Conservation (phyloP, 345 rosid genomes). For the Eucalyptus erythrocorys region DNA sequence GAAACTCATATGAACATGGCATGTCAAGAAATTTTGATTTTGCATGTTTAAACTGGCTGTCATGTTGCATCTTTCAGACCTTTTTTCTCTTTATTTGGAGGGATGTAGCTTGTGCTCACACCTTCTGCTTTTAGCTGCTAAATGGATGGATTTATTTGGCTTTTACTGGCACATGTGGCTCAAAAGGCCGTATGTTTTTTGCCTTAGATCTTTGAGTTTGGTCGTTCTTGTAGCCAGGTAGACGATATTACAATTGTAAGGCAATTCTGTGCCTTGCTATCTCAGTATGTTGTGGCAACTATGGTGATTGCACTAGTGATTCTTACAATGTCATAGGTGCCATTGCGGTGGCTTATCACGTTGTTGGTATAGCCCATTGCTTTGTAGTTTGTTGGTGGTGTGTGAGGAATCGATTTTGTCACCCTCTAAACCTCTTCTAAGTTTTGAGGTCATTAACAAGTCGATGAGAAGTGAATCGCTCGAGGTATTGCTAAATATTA, state of each 20-base stretch:
- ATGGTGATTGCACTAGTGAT: not conserved
- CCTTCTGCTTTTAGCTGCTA: not conserved
- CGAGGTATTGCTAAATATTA: not conserved
- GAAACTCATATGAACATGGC: not conserved
- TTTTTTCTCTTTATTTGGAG: not conserved
- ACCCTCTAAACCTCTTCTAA: not conserved
- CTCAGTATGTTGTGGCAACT: not conserved
- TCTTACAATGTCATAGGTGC: not conserved
- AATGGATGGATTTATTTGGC: not conserved
- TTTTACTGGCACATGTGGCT: not conserved
- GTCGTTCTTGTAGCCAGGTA: not conserved
- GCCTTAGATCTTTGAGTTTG: not conserved
- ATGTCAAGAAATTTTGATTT: not conserved
- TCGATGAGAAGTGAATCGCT: not conserved
- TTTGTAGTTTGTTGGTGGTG: not conserved
- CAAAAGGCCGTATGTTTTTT: not conserved
- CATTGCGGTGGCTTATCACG: not conserved
- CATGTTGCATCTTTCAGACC: not conserved
- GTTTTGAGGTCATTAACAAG: not conserved
- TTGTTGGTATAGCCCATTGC: not conserved
- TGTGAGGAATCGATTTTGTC: not conserved
- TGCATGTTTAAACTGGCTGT: not conserved
- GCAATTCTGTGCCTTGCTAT: not conserved
- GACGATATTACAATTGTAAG: not conserved
- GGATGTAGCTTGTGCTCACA: not conserved